Evolutionary conservation across 2,329 filamentous ascomycete genomes (phyloP).

Genomic region (Ophiosphaerella narmari): DNA sequence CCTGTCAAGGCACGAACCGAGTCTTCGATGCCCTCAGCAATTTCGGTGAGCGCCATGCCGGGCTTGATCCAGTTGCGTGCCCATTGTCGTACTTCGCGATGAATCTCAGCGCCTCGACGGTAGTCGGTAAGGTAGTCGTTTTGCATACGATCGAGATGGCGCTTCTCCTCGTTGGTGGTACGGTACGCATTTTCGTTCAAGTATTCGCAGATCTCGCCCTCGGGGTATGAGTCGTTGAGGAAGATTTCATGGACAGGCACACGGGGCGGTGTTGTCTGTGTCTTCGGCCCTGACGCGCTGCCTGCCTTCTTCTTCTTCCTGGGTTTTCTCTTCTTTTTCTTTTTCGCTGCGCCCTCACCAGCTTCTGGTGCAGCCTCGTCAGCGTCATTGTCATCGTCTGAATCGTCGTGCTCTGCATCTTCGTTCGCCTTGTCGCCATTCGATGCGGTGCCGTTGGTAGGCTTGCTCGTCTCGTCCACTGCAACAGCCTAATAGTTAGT

Average conservation of each 20-base stretch:
- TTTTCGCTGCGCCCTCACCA: constrained; percentile 59
- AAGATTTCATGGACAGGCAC: constrained; percentile 76
- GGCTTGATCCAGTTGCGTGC: constrained; percentile 81
- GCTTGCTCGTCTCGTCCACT: constrained; percentile 46
- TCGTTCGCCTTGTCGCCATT: constrained; percentile 46
- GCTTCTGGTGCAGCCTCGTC: constrained; percentile 50
- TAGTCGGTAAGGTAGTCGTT: constrained; percentile 80
- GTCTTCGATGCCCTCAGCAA: constrained; percentile 86
- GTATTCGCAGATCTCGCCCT: constrained; percentile 80
- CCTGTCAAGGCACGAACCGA: constrained; percentile 77
- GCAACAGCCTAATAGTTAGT: constrained; percentile 8
- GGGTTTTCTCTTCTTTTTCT: constrained; percentile 84
- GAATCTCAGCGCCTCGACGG: constrained; percentile 83
- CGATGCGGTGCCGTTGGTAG: constrained; percentile 31
- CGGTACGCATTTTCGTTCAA: constrained; percentile 75
- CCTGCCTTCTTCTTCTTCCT: constrained; percentile 69
- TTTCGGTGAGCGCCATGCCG: constrained; percentile 78
- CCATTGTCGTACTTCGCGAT: constrained; percentile 84
- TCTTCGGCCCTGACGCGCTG: constrained; percentile 58
- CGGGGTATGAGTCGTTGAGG: constrained; percentile 72
- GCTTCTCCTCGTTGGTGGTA: constrained; percentile 83
- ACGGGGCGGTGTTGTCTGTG: constrained; percentile 77
- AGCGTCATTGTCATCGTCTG: constrained; percentile 60
- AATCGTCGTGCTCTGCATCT: constrained; percentile 59
- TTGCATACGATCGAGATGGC: constrained; percentile 79